Base-by-base conservation (phyloP, 257 asterid species). In the Solanum pinnatisectum region DNA sequence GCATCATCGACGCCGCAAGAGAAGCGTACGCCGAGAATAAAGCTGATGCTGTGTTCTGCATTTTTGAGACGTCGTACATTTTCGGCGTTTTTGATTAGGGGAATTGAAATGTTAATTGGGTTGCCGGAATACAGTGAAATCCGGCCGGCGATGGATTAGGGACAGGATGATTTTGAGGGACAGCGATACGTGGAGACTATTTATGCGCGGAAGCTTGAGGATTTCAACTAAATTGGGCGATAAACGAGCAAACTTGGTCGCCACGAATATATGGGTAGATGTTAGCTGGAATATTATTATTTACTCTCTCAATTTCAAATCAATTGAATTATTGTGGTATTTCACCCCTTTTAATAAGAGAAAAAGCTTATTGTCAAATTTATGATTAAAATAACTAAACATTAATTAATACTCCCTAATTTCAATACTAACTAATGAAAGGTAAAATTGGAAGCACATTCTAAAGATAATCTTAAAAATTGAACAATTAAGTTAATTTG, bases 1-100 rank as follows among this genome's bases (percentile, higher is more conserved):
- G 91, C 98, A 96, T 95, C 91, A 93, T 67, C 5, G 96, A 87
- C 5, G 95, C 93, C 20, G 99, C 96, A 76, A 94, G 63, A 27
- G 97, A 94, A 14, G 99, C 98, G 91, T 95, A 96, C 30, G 98
- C 95, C 11, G 97, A 90, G 95, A 96, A 96, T 3, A 93, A 56
- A 25, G 93, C 88, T 1, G 96, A 46, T 2, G 96, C 92, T 89
- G 93, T 74, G 10, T 95, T 93, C 87, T 88, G 97, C 93, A 93
- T 89, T 85, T 92, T 94, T 11, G 90, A 83, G 4, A 93, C 70
- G 14, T 92, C 84, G 27, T 85, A 85, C 96, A 91, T 93, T 35
- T 86, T 84, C 11, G 6, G 12, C 10, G 14, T 13, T 9, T 25
- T 2, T 76, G 33, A 23, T 10, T 23, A 71, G 11, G 83, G 59